Evolutionary conservation across 495 filamentous ascomycete species (phyloP).

Genomic region (Staphylotrichum longicolle): DNA sequence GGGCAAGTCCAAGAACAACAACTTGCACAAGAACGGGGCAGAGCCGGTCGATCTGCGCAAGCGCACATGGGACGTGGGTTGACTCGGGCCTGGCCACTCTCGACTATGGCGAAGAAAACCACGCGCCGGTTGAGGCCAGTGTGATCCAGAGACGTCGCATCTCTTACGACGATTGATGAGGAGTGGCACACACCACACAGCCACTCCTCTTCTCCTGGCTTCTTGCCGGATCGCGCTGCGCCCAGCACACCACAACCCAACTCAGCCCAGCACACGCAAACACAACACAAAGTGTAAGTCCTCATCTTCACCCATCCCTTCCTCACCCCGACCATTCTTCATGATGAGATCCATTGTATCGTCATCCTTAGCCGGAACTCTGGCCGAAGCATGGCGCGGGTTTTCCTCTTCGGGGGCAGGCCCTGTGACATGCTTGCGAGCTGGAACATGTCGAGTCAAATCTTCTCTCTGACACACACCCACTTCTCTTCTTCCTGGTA

Average conservation of each 20-base stretch:
- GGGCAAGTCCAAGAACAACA: constrained; percentile 39
- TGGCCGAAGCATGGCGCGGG: constrained; percentile 28
- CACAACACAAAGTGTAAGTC: constrained; percentile 20
- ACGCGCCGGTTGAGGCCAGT: constrained; percentile 20
- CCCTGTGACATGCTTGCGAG: constrained; percentile 26
- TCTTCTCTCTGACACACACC: constrained; percentile 60
- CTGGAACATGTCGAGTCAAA: constrained; percentile 53
- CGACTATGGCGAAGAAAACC: constrained; percentile 50
- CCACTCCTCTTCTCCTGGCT: not conserved
- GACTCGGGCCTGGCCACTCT: constrained; percentile 51
- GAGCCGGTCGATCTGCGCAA: constrained; percentile 54
- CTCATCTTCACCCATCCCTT: too few relatives aligned
- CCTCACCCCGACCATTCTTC: not conserved
- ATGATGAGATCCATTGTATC: constrained; percentile 63
- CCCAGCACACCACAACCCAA: not conserved
- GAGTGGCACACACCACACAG: constrained; percentile 1
- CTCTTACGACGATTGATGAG: constrained; percentile 49
- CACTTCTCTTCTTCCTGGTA: not conserved
- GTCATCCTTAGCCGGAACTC: constrained; percentile 67
- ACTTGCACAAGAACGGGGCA: constrained; percentile 28
- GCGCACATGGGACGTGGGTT: constrained; percentile 57
- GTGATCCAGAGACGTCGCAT: constrained; percentile 44
- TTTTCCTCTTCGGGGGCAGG: constrained; percentile 20
- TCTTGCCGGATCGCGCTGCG: not conserved
- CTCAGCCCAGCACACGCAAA: not conserved